A percentile compares a stretch with the other conserved stretches of the same genome.
phyloP scores from a whole-genome alignment of 1,284 basidiomycete genomes.

The Ustilago crameri region DNA sequence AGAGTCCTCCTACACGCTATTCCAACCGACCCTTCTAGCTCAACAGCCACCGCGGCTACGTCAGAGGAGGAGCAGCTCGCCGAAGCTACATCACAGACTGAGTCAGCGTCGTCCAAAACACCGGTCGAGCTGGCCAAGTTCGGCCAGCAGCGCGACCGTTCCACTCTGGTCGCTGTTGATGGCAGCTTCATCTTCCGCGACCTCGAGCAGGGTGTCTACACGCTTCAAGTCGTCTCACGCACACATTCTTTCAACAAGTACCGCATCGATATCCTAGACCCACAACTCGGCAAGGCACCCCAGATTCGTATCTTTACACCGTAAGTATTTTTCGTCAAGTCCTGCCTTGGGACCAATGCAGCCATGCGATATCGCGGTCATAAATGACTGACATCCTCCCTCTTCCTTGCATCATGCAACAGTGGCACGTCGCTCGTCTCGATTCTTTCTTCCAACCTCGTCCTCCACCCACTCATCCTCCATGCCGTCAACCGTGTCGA shows the following conservation, averaged over 20 bases:
- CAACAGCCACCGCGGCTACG: background rate
- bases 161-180: constrained; percentile 38
- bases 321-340: constrained; percentile 16
- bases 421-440: constrained; percentile 43
- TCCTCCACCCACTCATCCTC: constrained; percentile 44
- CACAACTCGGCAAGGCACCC: constrained; percentile 25
- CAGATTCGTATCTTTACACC: constrained; percentile 45
- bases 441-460: constrained; percentile 26
- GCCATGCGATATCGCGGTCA: too few relatives aligned
- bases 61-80: background rate
- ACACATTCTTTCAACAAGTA: constrained; percentile 47
- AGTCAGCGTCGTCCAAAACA: background rate
- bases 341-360: background rate
- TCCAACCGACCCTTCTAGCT: constrained; percentile 7
- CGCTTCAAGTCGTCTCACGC: constrained; percentile 36
- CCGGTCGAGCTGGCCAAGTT: constrained; percentile 18
- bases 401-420: background rate
- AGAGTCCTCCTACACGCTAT: constrained; percentile 36
- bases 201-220: constrained; percentile 46
- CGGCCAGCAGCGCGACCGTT: constrained; percentile 35
- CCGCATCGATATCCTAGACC: constrained; percentile 40
- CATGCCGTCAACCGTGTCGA: constrained; percentile 42
- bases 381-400: too few relatives aligned
- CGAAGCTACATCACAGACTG: background rate
- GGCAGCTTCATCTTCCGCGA: constrained; percentile 52